Evolutionary conservation across 257 asterid genomes (phyloP), one percentile per base, ranked within the genome.

Genomic region (Solanum etuberosum): DNA sequence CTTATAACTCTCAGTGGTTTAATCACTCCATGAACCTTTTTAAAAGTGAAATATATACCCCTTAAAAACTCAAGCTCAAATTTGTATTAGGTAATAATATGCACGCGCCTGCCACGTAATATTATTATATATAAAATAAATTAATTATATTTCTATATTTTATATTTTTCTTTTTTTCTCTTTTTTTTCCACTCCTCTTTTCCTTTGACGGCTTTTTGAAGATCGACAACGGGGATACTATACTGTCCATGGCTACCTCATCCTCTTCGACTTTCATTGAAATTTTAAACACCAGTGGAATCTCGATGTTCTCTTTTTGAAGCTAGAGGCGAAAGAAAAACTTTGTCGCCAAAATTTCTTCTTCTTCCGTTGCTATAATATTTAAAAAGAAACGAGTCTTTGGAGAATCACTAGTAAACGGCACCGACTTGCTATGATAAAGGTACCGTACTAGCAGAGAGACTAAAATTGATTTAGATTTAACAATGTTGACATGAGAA

Each of bases 221-320:
- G 10, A 54, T 54, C 63, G 63, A 54, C 90, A 15, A 93, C 89
- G 43, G 93, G 93, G 90, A 94, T 91, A 83, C 94, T 95, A 94
- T 91, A 83, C 94, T 95, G 85, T 94, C 97, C 95, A 94, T 94
- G 34, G 94, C 96, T 63, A 94, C 87, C 63, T 93, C 98, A 67
- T 93, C 98, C 89, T 95, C 96, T 92, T 94, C 94, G 7, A 91
- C 89, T 89, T 92, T 93, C 91, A 92, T 85, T 85, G 93, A 93
- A 86, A 92, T 76, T 29, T 16, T 61, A 86, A 90, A 90, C 72
- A 83, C 34, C 73, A 92, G 84, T 63, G 27, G 87, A 61, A 76
- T 70, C 40, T 42, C 88, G 63, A 88, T 35, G 13, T 85, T 88
- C 61, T 90, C 91, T 23, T 86, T 86, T 86, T 23, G 90, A 59